Evolutionary conservation across 176 grass and related monocot genomes (phyloP).

Genomic region (Canna indica): DNA sequence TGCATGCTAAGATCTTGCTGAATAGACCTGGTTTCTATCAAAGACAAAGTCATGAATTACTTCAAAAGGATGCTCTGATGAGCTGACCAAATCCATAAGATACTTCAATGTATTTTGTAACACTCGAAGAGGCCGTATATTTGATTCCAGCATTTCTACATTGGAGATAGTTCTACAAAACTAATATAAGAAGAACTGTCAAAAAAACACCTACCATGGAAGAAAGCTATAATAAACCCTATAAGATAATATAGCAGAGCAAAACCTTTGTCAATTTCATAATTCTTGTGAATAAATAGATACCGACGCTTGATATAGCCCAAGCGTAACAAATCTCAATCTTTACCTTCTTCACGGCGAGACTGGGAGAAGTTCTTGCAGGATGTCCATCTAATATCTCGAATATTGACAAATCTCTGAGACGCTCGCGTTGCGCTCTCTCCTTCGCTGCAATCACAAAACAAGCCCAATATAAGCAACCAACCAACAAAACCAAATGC

Average conservation of each 20-base stretch:
- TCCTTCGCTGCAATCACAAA: constrained; percentile 43
- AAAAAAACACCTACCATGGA: constrained; percentile 17
- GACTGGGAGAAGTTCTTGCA: constrained; percentile 40
- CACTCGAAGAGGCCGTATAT: constrained; percentile 58
- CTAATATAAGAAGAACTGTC: constrained; percentile 36
- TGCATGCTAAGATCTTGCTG: constrained; percentile 83
- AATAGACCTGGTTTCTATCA: constrained; percentile 81
- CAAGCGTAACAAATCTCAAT: neutral
- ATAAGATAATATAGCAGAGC: neutral
- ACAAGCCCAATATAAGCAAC: neutral
- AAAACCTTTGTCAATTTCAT: neutral
- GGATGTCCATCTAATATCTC: constrained; percentile 50
- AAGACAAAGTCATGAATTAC: constrained; percentile 88
- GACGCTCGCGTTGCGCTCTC: constrained; percentile 57
- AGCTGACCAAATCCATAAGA: constrained; percentile 57
- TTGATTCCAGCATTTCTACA: constrained; percentile 33
- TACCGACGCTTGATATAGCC: neutral
- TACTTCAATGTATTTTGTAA: constrained; percentile 60
- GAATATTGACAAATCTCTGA: constrained; percentile 80
- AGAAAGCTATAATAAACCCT: neutral
- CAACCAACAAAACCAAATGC: neutral
- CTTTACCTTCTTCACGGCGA: constrained; percentile 87
- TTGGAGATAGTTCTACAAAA: constrained; percentile 93
- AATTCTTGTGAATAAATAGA: neutral
- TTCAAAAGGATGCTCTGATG: constrained; percentile 49